Evolutionary conservation across 208 protist species (phyloP).

Genomic region (Tritrichomonas foetus): DNA sequence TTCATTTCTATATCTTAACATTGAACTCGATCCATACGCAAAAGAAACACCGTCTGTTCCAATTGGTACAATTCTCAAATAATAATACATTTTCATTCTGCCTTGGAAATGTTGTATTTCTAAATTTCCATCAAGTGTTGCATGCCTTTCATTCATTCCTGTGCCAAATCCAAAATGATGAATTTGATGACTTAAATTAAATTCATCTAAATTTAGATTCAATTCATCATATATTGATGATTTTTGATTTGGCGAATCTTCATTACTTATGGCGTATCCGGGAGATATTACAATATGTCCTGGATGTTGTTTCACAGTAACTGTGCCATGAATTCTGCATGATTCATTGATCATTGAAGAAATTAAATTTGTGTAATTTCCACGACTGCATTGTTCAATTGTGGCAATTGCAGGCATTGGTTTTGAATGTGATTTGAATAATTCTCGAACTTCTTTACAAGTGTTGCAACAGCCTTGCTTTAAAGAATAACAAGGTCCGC

Average conservation of each 20-base stretch:
- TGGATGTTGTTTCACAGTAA: neutral
- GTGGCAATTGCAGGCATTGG: neutral
- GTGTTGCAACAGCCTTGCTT: slow-evolving; percentile 2
- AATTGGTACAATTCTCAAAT: neutral
- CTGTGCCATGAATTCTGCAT: neutral
- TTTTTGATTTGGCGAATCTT: neutral
- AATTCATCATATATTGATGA: neutral
- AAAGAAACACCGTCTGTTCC: neutral
- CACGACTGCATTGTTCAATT: neutral
- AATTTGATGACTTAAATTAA: neutral
- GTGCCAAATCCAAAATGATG: neutral
- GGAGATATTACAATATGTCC: neutral
- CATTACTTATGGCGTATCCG: neutral
- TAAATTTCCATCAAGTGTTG: neutral
- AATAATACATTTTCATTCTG: slow-evolving; percentile 25
- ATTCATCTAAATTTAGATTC: neutral
- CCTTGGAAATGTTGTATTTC: neutral
- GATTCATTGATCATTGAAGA: neutral
- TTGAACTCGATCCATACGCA: neutral
- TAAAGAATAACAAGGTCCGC: neutral
- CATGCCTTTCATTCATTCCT: neutral
- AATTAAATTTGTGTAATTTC: neutral
- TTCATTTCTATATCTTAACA: neutral
- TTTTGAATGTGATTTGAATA: neutral
- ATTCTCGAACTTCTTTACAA: slow-evolving; percentile 2